Base-by-base conservation (phyloP, 2,329 filamentous ascomycete species). In the Fusarium sp. region DNA sequence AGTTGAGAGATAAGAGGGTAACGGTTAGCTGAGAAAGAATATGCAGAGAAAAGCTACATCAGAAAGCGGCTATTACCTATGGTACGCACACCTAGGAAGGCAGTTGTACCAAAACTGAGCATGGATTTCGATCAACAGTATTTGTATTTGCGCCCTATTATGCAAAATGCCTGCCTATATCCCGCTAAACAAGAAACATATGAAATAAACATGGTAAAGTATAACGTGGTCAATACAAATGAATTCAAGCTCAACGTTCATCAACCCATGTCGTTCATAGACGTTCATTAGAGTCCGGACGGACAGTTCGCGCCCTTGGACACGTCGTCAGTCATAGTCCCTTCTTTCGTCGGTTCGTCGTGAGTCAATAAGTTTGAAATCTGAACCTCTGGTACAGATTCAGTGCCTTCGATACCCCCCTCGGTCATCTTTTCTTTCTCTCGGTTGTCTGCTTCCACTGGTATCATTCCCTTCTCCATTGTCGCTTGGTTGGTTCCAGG, bases 401-500 rank as follows among this genome's bases (percentile, higher is more conserved):
- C 53, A 24, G 44, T 59, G 28, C 45, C 24, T 39, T 63, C 62
- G 26, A 32, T n/a, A 22, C 20, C 26, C 30, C 38, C 58, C 30
- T 41, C 60, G 28, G 20, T 50, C 47, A 26, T 38, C 30, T 53
- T 41, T 38, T 48, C 51, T 24, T 58, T 26, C 44, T 44, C 36
- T 48, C 28, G 35, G 39, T 50, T 51, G 39, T 53, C 57, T 35
- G 58, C 53, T 22, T 47, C 47, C 24, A 26, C 54, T 41, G 13
- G 48, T 53, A 38, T 36, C 47, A 50, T 24, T 41, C 45, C 47
- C 62, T 57, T 35, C 55, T 64, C 59, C 54, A 45, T 68, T 57
- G 59, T 74, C 18, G 63, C 69, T 74, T 72, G 62, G 41, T 70
- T 61, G 69, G 72, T 62, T 47, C 70, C 69, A 72, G 76, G 76